Evolutionary conservation across 2,329 filamentous ascomycete species (phyloP).

Genomic region (Sclerotinia nivalis): DNA sequence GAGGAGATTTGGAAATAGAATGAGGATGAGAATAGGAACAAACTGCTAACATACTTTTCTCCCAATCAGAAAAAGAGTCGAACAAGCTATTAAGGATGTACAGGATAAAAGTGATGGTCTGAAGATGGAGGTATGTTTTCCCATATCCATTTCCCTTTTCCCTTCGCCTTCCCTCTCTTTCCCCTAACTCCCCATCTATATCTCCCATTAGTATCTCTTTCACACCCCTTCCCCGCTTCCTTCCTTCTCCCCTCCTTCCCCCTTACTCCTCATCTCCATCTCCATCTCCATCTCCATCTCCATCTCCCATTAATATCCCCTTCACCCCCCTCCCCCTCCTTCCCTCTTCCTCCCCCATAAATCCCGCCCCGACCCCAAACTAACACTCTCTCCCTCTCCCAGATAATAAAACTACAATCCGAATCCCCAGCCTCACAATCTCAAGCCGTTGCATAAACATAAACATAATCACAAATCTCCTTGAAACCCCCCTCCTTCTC

Average conservation of each 20-base stretch:
- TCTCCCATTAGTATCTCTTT: no score
- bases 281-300: no score
- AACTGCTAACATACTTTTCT: not conserved
- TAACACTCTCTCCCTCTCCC: not conserved
- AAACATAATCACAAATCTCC: no score
- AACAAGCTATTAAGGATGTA: slow-evolving; percentile 63
- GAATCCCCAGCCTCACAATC: slow-evolving; percentile 12
- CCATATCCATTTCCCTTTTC: not conserved
- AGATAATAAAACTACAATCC: slow-evolving; percentile 25
- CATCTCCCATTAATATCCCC: no score
- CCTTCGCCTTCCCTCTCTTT: not conserved
- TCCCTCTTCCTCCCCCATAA: no score
- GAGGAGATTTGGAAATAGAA: not conserved
- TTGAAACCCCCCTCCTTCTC: no score
- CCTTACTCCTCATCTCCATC: no score
- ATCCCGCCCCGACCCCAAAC: not conserved
- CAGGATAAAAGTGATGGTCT: slow-evolving; percentile 65
- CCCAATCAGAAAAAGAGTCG: slow-evolving; percentile 59
- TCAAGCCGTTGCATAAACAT: not conserved
- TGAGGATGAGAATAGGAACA: not conserved
- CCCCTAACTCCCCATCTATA: not conserved
- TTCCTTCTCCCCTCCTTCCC: no score
- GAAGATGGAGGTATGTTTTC: slow-evolving; percentile 59
- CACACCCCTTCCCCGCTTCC: not conserved
- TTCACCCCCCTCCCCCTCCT: not conserved